Evolutionary conservation across 2,329 filamentous ascomycete genomes (phyloP), one percentile per base, ranked within the genome.

Genomic region (Exserohilum turcica): DNA sequence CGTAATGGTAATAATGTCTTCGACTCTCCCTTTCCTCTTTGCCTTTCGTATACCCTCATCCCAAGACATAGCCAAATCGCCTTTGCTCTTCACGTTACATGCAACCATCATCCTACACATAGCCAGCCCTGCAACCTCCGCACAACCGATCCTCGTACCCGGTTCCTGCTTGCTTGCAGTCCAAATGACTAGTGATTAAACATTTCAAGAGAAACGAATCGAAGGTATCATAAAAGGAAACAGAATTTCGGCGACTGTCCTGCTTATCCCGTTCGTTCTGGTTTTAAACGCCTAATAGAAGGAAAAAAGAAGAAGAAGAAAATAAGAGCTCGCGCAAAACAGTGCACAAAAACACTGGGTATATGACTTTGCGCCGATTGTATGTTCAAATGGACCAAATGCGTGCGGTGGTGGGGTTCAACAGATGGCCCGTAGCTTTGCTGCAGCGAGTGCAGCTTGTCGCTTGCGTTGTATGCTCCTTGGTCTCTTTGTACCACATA

Each of bases 1-100:
- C 27, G 31, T 44, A 27, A 13, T 35, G 6, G 8, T 44, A 44
- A 35, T 24, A 27, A 15, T 35, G 33, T 35, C 61, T 72, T 6
- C 67, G 65, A 58, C 65, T 67, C 21, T 70, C 68, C 51, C 66
- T 66, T 12, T 52, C 68, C 5, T 67, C 68, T 27, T 66, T 63
- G 13, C 64, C 60, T 13, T 60, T 68, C 28, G 57, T 67, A 8
- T n/a, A 33, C 6, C 29, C 16, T 24, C 6, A 29, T 43, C 29
- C n/a, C 15, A 6, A 27, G n/a, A 35, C 18, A 35, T 42, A 9
- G 12, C 18, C 35, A 13, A 10, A 24, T 31, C 8, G n/a, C 27
- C 42, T 15, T 15, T 44, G 19, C 19, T 59, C 62, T n/a, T 13
- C 29, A 19, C 18, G 12, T 8, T 9, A 6, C 32, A 29, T 9